Base-by-base conservation (phyloP, 1,139 yeast species). In the Candida sp. region DNA sequence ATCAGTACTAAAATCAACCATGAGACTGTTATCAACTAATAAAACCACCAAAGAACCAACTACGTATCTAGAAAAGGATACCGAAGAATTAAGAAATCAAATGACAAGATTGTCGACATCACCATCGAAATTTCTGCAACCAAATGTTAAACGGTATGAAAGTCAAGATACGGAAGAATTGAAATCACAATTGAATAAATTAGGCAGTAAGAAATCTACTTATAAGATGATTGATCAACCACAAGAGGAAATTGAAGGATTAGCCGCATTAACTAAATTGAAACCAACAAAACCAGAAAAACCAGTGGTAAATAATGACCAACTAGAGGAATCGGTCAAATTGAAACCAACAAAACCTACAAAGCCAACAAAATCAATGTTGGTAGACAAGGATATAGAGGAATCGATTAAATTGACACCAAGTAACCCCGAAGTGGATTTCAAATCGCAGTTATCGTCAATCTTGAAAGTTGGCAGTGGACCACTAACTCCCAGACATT, bases 41-140 rank as follows among this genome's bases (percentile, higher is more conserved):
- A 36, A 36, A 27, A 36, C 8, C 21, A 23, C 8, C 15, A 19
- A 11, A 9, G 22, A 6, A 7, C 6, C 21, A 8, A 23, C 32
- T 12, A 49, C 50, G 6, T 64, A 61, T 42, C 58, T 60, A 40
- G 52, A 55, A 33, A 44, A 45, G 21, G 70, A 64, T 40, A 40
- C 64, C 2, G 56, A 56, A 39, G 48, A 56, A 4, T 51, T 67
- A 43, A 49, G 57, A 35, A 45, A 54, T 1, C 68, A 63, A 38
- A 49, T 64, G 53, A 53, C 52, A 35, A 58, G 45, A 37, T 43
- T 52, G n/a, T 25, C 22, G 25, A 21, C 39, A 11, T 37, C 39
- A n/a, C 43, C 43, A 7, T 11, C 34, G 7, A 37, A 29, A 22
- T 11, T 29, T 7, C 22, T n/a, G 4, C 23, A 19, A 5, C 38